These are phyloP conservation scores for Solanum lycopersicoides DNA, from an alignment of 257 asterid genomes.

Conservation along the genomic window DNA sequence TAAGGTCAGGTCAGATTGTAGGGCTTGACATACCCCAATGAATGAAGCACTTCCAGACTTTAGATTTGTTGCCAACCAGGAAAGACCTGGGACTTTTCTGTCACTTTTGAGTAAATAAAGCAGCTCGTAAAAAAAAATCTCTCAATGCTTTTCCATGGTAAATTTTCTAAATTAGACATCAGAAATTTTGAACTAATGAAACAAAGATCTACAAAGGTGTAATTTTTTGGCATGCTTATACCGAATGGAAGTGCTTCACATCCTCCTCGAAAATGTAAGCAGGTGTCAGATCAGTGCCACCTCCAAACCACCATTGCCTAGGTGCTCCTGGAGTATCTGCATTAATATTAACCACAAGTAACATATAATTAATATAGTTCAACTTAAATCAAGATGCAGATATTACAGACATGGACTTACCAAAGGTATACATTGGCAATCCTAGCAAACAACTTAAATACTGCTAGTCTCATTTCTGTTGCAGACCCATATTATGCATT, in stretches of 20 bases:
- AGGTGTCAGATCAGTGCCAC: conserved; percentile 97
- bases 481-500: background rate
- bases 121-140: background rate
- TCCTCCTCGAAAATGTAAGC: conserved; percentile 96
- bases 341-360: conserved; percentile 9
- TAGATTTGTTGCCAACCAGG: background rate
- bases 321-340: conserved; percentile 98
- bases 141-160: background rate
- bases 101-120: background rate
- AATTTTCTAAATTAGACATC: background rate
- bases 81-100: background rate
- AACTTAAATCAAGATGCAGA: background rate
- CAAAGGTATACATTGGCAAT: background rate
- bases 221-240: conserved; percentile 10
- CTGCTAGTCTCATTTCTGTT: background rate
- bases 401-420: background rate
- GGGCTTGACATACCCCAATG: background rate
- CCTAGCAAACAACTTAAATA: background rate
- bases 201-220: background rate
- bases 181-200: background rate
- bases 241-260: conserved; percentile 90
- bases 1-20: background rate
- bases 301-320: conserved; percentile 98
- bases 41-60: background rate
- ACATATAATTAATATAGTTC: background rate